Evolutionary conservation across 108 stramenopile species (phyloP), one percentile per base, ranked within the genome.

Genomic region (Pseudonitzschia multiseries): DNA sequence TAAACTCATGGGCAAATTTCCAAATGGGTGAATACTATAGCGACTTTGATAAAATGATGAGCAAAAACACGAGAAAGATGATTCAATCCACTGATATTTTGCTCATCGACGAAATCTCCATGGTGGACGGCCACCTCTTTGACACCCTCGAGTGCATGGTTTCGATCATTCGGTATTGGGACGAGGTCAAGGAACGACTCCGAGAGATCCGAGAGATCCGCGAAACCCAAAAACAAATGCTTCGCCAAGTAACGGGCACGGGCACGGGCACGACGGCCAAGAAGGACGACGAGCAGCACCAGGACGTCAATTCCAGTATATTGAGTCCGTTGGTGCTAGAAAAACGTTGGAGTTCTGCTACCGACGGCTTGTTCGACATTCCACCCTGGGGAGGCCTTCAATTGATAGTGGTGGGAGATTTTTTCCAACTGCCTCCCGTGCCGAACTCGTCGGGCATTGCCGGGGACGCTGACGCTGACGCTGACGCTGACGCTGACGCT

Each of bases 341-440:
- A 77, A 77, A 72, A 15, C 71, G 79, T 41, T 28, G 70, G 31
- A 74, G 61, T 24, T 9, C 42, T 6, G 10, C 42, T 10, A 6
- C 42, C 42, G 42, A 42, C 10, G 42, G 42, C 42, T 65, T 65
- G 42, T 57, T 70, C 52, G 48, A 75, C 27, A 69, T 70, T 0
- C 48, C 61, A 32, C 70, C 71, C 14, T 89, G 88, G 44, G 93
- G 93, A 6, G 93, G 90, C 36, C 71, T 94, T 21, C 90, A 90
- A 74, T 57, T 94, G 44, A 78, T 77, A 46, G 86, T 57, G 42
- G 84, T 74, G 17, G 83, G 93, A 5, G 93, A 94, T 69, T 94
- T 94, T 43, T 84, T 68, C 71, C 94, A 95, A 81, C 80, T 93
- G 15, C 86, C 88, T 29, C 94, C 92, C 20, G 81, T 93, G 14